Evolutionary conservation across 139 green algal genomes (phyloP).

Genomic region (Pseudopediastrum boryanum): DNA sequence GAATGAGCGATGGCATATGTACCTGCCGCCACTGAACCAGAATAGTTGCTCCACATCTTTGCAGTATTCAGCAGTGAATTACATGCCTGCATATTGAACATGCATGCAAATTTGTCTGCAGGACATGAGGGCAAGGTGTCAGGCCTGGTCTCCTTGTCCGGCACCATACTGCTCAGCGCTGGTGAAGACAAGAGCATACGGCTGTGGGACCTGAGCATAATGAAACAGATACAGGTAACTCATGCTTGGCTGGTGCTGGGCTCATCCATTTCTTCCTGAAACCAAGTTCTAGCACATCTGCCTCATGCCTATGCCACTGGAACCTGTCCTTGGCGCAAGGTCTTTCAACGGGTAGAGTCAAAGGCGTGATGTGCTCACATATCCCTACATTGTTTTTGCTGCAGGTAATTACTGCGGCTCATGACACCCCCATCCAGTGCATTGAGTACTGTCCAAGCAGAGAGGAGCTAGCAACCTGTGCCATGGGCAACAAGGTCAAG

Average conservation of each 20-base stretch:
- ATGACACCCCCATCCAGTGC: constrained; percentile 59
- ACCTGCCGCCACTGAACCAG: too few species aligned
- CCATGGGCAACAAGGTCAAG: constrained; percentile 67
- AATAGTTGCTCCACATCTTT: too few species aligned
- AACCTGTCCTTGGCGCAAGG: too few species aligned
- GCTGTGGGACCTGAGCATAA: constrained; percentile 73
- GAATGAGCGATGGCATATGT: too few species aligned
- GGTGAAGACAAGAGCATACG: constrained; percentile 63
- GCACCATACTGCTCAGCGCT: constrained; percentile 52
- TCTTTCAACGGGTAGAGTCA: too few species aligned
- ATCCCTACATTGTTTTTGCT: too few species aligned
- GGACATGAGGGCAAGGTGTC: constrained; percentile 38
- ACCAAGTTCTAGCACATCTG: too few species aligned
- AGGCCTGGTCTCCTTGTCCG: constrained; percentile 53
- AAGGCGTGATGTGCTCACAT: too few species aligned
- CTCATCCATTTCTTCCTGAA: too few species aligned
- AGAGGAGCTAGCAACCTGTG: constrained; percentile 60
- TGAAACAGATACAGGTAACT: constrained; percentile 56
- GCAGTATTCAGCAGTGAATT: too few species aligned
- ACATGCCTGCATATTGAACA: neutral
- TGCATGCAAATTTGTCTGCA: constrained; percentile 1
- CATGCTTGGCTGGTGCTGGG: neutral
- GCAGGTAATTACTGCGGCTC: too few species aligned
- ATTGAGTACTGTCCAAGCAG: constrained; percentile 53
- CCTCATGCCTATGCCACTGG: too few species aligned